Evolutionary conservation across 768 basidiomycete species (phyloP), one percentile per base, ranked within the genome.

Genomic region (Pulveroboletus sp.): DNA sequence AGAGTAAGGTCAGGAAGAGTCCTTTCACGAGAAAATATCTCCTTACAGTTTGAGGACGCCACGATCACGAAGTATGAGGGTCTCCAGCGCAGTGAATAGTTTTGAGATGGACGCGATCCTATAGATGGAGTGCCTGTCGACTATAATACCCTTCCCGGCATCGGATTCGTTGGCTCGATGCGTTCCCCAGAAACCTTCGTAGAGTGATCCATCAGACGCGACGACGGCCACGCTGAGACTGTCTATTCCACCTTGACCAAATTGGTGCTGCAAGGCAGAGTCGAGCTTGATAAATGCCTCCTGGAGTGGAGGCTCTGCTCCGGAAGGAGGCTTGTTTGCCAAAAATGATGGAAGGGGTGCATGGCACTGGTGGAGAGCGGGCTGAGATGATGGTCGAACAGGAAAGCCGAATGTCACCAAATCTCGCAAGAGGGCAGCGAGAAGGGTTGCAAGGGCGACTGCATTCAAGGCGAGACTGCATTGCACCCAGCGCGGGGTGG

Each of bases 71-170:
- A 81, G 62, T 11, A 81, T 70, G 34, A 77, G 56, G 1, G 74
- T 76, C 53, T 81, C 76, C 5, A 79, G 52, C 0, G 71, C 70
- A 4, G 72, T 70, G 54, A 80, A 78, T 49, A 80, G 61, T 60
- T 81, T 82, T 6, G 75, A 72, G 46, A 78, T 71, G 34, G 75
- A 78, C 2, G 78, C 78, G 21, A 80, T 65, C 23, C 81, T 69
- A 52, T 80, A 81, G 41, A 78, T 69, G 0, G 77, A 74, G 55
- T 79, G 58, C 43, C 70, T 66, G n/a, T 72, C 61, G 1, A 74
- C 68, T 0, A 57, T 59, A 5, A 55, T 54, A 10, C 49, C 50
- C 6, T 56, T 43, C 16, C 50, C 49, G 2, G 42, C 34, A n/a
- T 52, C 55, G 3, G 70, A 65, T 53, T 76, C 77, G 48, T 80